phyloP scores from a whole-genome alignment of 768 basidiomycete genomes.

The Pleurotus pulmonarius region DNA sequence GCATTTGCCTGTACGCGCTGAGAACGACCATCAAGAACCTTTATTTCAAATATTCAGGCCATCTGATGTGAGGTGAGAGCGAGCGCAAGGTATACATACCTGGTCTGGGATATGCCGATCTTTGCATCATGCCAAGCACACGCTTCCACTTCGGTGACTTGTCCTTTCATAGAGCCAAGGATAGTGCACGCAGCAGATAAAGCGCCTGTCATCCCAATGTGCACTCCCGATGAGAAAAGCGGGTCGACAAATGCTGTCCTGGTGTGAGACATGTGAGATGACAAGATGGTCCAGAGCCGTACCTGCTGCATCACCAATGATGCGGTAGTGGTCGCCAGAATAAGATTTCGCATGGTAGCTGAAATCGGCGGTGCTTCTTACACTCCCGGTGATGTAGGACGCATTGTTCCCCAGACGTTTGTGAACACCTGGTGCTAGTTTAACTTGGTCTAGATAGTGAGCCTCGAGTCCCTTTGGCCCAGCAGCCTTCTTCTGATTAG shows the following conservation, averaged over 20 bases:
- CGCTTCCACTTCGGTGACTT: slow-evolving; percentile 15
- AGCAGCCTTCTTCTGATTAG: slow-evolving; percentile 17
- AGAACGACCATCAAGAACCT: slow-evolving; percentile 36
- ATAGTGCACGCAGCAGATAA: slow-evolving; percentile 22
- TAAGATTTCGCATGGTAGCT: slow-evolving; percentile 27
- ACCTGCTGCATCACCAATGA: slow-evolving; percentile 28
- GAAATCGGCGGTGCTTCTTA: slow-evolving; percentile 27
- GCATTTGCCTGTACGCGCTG: slow-evolving; percentile 39
- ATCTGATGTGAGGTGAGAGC: neutral
- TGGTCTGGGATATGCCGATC: slow-evolving; percentile 17
- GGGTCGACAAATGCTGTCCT: slow-evolving; percentile 23
- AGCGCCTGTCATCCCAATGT: slow-evolving; percentile 20
- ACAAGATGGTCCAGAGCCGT: slow-evolving; percentile 24
- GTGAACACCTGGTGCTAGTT: slow-evolving; percentile 28
- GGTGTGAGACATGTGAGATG: neutral
- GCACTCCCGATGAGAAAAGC: slow-evolving; percentile 26
- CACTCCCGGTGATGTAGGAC: slow-evolving; percentile 15
- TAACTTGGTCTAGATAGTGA: slow-evolving; percentile 30
- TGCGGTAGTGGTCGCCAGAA: slow-evolving; percentile 26
- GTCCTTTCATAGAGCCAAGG: slow-evolving; percentile 16
- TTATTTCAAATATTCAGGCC: neutral
- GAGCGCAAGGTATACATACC: slow-evolving; percentile 13
- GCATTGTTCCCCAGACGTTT: slow-evolving; percentile 23
- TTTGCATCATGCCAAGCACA: slow-evolving; percentile 17
- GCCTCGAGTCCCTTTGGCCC: slow-evolving; percentile 14